Evolutionary conservation across 2,329 filamentous ascomycete genomes (phyloP), one percentile per base, ranked within the genome.

Genomic region (Fusarium albosuccineum): DNA sequence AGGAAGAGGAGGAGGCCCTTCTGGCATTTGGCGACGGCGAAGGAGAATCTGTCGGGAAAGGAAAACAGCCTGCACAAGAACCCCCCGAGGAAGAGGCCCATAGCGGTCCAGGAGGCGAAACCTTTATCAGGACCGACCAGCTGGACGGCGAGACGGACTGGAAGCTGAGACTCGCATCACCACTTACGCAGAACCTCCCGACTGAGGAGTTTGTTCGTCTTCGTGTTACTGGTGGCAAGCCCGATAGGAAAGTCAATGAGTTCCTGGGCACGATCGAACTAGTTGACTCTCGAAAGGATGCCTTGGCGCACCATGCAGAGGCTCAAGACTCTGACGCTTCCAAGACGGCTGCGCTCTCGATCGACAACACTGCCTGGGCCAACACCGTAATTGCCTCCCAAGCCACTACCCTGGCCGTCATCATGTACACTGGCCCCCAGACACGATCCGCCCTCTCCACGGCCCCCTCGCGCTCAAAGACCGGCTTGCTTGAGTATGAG

Each of bases 301-400:
- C 78, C 66, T 85, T 82, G 74, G 85, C 74, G 72, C 81, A 77
- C 26, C 76, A 78, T n/a, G 64, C 74, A 6, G 66, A 78, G 33
- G 73, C 74, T 7, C 70, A 76, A 14, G 75, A 79, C 36, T 74
- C 73, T 14, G 80, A 80, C 17, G 67, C 67, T 16, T 68, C 79
- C 14, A 87, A 87, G 60, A 92, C 91, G 6, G 87, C 90, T 3
- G 89, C 94, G 2, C 83, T 99, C 37, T 93, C 89, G 2, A 97
- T 99, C 66, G 96, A 99, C 79, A 97, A 99, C 75, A 98, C 96
- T 8, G 96, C 97, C 9, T 99, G 97, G 96, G 95, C 95, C 16
- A 99, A 98, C 76, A 99, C 96, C 0, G 92, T 99, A 26, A 91
- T 99, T 62, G 96, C 96, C 1, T 98, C 95, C 1, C 96, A 94